Conservation (phyloP, 2,329 filamentous ascomycete genomes). For the Claviceps quebecensis region DNA sequence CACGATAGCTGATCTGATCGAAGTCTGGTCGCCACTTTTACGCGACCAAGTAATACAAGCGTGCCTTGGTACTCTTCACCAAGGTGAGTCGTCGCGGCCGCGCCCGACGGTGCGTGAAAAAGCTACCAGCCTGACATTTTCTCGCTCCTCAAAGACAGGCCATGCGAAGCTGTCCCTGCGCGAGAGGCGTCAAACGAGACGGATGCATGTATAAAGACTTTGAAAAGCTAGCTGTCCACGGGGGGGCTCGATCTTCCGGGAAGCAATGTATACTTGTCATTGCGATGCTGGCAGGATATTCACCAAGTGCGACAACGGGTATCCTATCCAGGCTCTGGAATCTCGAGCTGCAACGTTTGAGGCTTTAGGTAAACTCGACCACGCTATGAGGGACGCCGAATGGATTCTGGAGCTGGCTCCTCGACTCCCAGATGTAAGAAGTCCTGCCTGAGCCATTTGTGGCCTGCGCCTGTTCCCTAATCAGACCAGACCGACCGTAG, state of each 20-base stretch:
- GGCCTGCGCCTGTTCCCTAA: too few relatives aligned
- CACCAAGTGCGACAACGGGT: slow-evolving; percentile 23
- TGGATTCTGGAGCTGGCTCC: slow-evolving; percentile 30
- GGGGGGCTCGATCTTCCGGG: slow-evolving; percentile 25
- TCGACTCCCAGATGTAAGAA: slow-evolving; percentile 12
- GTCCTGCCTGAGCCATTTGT: too few relatives aligned
- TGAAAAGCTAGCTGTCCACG: slow-evolving; percentile 18
- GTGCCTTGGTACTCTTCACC: too few relatives aligned
- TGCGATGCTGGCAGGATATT: slow-evolving; percentile 23
- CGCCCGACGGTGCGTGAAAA: too few relatives aligned
- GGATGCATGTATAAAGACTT: slow-evolving; percentile 12
- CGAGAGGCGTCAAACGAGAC: slow-evolving; percentile 19
- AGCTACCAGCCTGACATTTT: not conserved
- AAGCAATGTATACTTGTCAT: slow-evolving; percentile 26
- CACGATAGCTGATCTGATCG: too few relatives aligned
- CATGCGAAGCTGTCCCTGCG: slow-evolving; percentile 23
- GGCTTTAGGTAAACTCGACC: slow-evolving; percentile 21
- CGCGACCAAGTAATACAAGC: too few relatives aligned
- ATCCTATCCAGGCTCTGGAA: slow-evolving; percentile 27
- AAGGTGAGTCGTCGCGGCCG: too few relatives aligned
- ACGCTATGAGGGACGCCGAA: slow-evolving; percentile 25
- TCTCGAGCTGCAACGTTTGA: slow-evolving; percentile 28
- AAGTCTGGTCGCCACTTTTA: too few relatives aligned
- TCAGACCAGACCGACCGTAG: too few relatives aligned
- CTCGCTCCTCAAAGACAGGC: slow-evolving; percentile 12